phyloP scores from a whole-genome alignment of 306 rosid genomes.

The Dryas octopetala region DNA sequence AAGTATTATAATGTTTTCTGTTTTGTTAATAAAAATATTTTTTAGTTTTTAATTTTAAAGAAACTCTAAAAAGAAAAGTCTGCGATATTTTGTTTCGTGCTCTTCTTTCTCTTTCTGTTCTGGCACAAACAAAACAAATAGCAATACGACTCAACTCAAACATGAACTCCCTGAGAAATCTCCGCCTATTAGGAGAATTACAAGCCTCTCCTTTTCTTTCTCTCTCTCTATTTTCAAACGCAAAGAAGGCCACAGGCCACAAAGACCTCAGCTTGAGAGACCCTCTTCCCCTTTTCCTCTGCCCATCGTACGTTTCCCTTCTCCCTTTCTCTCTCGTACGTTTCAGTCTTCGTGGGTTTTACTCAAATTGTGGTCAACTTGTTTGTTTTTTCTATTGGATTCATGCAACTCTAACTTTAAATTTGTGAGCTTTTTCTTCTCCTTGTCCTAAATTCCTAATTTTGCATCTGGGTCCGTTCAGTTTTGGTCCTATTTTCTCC shows the following conservation, averaged over 20 bases:
- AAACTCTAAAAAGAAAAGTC: not conserved
- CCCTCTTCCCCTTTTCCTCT: slow-evolving; percentile 5
- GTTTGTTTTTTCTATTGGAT: not conserved
- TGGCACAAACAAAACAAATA: slow-evolving; percentile 22
- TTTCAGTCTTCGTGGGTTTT: slow-evolving; percentile 14
- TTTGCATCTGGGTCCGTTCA: slow-evolving; percentile 9
- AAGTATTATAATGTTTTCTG: not conserved
- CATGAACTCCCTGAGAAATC: slow-evolving; percentile 38
- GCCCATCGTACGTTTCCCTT: slow-evolving; percentile 19
- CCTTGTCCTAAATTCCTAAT: not conserved
- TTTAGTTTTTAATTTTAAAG: not conserved
- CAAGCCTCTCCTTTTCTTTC: slow-evolving; percentile 18
- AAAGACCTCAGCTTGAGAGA: not conserved
- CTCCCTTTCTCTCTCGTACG: slow-evolving; percentile 15
- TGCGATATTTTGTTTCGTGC: slow-evolving; percentile 1
- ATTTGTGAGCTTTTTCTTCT: slow-evolving; percentile 6
- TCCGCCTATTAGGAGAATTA: slow-evolving; percentile 32
- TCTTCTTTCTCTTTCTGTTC: not conserved
- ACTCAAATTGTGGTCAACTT: slow-evolving; percentile 14
- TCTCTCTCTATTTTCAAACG: not conserved
- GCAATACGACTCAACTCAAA: not conserved
- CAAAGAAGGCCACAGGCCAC: not conserved
- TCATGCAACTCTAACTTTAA: slow-evolving; percentile 3
- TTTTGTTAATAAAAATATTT: not conserved
- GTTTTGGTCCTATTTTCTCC: slow-evolving; percentile 6